These are phyloP conservation scores for Phoma sp. DNA, from an alignment of 2,329 filamentous ascomycete genomes.

Conservation along the genomic window DNA sequence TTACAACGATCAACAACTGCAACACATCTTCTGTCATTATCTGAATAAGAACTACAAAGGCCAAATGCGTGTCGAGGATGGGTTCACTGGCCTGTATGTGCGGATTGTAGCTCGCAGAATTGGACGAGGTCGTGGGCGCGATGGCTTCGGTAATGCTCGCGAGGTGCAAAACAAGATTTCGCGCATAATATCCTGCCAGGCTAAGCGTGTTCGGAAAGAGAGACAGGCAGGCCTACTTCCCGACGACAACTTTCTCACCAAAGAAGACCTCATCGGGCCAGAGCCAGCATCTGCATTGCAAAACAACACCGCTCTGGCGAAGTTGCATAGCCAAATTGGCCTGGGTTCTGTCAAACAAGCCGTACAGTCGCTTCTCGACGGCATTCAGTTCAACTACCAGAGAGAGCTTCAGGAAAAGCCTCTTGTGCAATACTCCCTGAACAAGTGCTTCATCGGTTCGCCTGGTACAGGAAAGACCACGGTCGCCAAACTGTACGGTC, in stretches of 20 bases:
- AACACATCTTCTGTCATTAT: slow-evolving; percentile 64
- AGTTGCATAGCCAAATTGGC: slow-evolving; percentile 67
- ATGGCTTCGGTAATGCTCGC: slow-evolving; percentile 78
- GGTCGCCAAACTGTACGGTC: slow-evolving; percentile 75
- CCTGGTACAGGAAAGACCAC: slow-evolving; percentile 82
- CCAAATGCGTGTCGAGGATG: slow-evolving; percentile 67
- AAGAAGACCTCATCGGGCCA: slow-evolving; percentile 75
- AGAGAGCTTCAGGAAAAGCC: slow-evolving; percentile 70
- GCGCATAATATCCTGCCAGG: slow-evolving; percentile 65
- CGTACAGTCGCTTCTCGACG: slow-evolving; percentile 66
- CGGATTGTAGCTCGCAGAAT: slow-evolving; percentile 69
- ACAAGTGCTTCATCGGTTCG: slow-evolving; percentile 73
- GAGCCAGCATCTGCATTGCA: slow-evolving; percentile 64
- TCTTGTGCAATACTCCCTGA: slow-evolving; percentile 67
- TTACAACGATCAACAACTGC: slow-evolving; percentile 71
- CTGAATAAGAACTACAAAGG: slow-evolving; percentile 63
- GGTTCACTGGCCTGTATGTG: slow-evolving; percentile 66
- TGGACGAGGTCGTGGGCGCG: slow-evolving; percentile 66
- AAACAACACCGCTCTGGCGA: slow-evolving; percentile 63
- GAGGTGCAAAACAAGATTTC: slow-evolving; percentile 69
- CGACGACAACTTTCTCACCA: slow-evolving; percentile 67
- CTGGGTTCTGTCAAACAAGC: slow-evolving; percentile 68
- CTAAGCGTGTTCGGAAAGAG: slow-evolving; percentile 61
- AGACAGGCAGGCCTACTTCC: slow-evolving; percentile 52
- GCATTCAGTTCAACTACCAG: slow-evolving; percentile 68